Conservation (phyloP, 495 filamentous ascomycete genomes). For the Penicillium cosmopolitanum region DNA sequence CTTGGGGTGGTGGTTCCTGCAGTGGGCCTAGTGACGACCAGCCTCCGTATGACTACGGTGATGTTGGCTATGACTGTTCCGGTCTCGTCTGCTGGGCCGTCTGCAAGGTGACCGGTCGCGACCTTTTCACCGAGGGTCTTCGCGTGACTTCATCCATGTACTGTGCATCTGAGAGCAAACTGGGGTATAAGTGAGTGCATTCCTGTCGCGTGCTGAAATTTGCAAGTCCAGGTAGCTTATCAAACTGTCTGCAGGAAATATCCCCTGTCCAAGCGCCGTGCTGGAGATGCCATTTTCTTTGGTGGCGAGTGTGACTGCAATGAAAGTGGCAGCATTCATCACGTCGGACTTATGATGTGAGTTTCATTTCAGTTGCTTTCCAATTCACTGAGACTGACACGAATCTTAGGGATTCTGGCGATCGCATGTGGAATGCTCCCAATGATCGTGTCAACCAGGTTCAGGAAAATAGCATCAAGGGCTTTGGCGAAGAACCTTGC, state of each 20-base stretch:
- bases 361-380: not conserved
- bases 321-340: constrained; percentile 17
- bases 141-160: constrained; percentile 27
- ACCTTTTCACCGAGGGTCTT: constrained; percentile 24
- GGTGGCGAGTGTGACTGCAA: constrained; percentile 24
- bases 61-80: constrained; percentile 24
- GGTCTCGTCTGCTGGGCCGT: constrained; percentile 27
- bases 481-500: constrained; percentile 21
- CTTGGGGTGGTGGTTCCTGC: constrained; percentile 27
- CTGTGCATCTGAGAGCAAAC: constrained; percentile 18
- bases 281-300: constrained; percentile 26
- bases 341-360: constrained; percentile 28
- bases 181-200: constrained; percentile 23
- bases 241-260: constrained; percentile 17
- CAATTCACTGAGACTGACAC: not conserved
- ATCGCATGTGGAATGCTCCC: constrained; percentile 31
- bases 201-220: too few species aligned
- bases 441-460: constrained; percentile 25
- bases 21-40: constrained; percentile 21
- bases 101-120: constrained; percentile 24
- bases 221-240: not conserved
- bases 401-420: constrained; percentile 19
- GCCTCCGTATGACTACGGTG: constrained; percentile 27
- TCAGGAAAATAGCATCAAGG: constrained; percentile 23
- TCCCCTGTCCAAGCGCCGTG: constrained; percentile 18